Evolutionary conservation across 805 yeast species (phyloP).

Genomic region (Torulaspora gathmanii): DNA sequence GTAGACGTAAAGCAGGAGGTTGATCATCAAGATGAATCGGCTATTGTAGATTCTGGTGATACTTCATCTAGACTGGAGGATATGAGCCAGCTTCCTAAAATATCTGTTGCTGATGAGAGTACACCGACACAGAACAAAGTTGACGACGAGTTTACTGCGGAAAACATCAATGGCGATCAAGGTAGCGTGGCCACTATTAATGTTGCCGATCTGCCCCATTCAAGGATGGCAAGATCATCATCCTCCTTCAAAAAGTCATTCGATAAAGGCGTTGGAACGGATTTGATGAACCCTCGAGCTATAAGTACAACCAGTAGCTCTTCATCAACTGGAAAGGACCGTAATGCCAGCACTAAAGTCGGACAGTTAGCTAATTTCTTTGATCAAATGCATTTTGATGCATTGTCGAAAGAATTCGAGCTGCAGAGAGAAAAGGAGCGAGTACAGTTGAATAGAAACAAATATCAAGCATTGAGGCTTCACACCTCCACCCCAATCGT

Average conservation of each 20-base stretch:
- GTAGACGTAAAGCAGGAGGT: background rate
- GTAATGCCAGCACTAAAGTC: slow-evolving; percentile 43
- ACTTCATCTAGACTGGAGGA: background rate
- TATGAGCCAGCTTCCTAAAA: background rate
- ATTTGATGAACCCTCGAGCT: slow-evolving; percentile 12
- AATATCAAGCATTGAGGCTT: slow-evolving; percentile 65
- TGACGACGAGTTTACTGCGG: background rate
- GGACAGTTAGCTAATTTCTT: slow-evolving; percentile 61
- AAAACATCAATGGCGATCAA: background rate
- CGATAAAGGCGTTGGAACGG: slow-evolving; percentile 5
- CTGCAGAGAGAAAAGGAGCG: slow-evolving; percentile 79
- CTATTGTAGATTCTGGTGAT: background rate
- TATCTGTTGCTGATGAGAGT: background rate
- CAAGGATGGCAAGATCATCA: slow-evolving; percentile 5
- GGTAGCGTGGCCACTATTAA: background rate
- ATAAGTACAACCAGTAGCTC: slow-evolving; percentile 14
- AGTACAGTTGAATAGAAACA: slow-evolving; percentile 51
- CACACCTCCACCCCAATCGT: slow-evolving; percentile 80
- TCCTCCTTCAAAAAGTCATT: slow-evolving; percentile 11
- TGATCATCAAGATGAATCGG: background rate
- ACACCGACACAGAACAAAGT: background rate
- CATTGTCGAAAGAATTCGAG: slow-evolving; percentile 78
- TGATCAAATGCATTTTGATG: slow-evolving; percentile 74
- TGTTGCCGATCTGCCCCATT: background rate
- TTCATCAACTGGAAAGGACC: slow-evolving; percentile 16